These are phyloP conservation scores for Diphasiastrum complanatum DNA, from an alignment of 83 land plant genomes.

Conservation along the genomic window DNA sequence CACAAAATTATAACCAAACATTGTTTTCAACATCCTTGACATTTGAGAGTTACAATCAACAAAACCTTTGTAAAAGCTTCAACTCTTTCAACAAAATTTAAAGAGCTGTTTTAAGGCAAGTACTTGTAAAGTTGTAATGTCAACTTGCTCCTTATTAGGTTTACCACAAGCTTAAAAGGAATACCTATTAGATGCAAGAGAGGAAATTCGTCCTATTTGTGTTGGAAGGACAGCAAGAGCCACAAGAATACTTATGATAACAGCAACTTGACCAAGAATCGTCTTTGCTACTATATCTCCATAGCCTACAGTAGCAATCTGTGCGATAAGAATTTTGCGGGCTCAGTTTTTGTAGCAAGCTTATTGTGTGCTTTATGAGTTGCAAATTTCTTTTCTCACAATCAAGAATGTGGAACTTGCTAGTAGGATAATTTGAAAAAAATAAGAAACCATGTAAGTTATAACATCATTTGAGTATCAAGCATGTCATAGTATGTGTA, in stretches of 20 bases:
- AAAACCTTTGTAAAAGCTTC: too few relatives aligned
- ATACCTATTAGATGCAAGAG: conserved; percentile 22
- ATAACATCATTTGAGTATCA: too few relatives aligned
- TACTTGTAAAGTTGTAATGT: not conserved
- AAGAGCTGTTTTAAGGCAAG: not conserved
- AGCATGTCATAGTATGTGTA: too few relatives aligned
- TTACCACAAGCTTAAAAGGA: not conserved
- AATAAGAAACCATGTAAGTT: too few relatives aligned
- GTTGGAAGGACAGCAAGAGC: conserved; percentile 27
- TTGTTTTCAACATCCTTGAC: not conserved
- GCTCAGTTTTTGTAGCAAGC: too few relatives aligned
- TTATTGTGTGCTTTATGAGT: too few relatives aligned
- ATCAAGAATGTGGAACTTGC: too few relatives aligned
- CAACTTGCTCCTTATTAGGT: not conserved
- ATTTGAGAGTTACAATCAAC: too few relatives aligned
- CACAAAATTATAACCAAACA: too few relatives aligned
- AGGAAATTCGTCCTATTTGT: conserved; percentile 20
- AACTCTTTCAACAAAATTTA: too few relatives aligned
- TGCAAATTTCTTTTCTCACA: too few relatives aligned
- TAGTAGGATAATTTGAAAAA: too few relatives aligned
- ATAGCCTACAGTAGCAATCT: conserved; percentile 38
- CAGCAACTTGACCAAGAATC: conserved; percentile 12
- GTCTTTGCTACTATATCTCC: conserved; percentile 31
- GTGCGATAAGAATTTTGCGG: conserved; percentile 1
- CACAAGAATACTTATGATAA: conserved; percentile 23